Conservation (phyloP, 2,329 filamentous ascomycete genomes). For the Fusarium luffae region DNA sequence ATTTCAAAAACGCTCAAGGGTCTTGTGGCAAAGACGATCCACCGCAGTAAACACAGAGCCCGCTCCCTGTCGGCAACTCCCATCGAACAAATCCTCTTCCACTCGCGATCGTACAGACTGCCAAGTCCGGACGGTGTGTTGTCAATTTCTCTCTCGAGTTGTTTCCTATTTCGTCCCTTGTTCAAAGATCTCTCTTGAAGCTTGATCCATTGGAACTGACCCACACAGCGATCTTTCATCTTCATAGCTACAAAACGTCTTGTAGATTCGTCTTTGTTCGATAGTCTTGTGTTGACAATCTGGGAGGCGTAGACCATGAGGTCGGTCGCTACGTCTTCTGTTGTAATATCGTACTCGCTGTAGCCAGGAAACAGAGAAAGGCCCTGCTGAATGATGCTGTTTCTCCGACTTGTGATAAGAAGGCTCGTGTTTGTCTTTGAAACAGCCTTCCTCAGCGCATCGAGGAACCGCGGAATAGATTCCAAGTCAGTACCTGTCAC, state of each 20-base stretch:
- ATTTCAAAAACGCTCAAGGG: slow-evolving; percentile 17
- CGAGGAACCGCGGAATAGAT: slow-evolving; percentile 31
- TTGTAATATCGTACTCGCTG: not conserved
- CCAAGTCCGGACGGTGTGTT: slow-evolving; percentile 45
- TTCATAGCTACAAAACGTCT: slow-evolving; percentile 30
- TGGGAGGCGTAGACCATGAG: not conserved
- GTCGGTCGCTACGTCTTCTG: not conserved
- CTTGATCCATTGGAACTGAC: slow-evolving; percentile 51
- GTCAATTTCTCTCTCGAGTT: slow-evolving; percentile 46
- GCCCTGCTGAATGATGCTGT: fast-evolving
- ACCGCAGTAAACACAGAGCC: slow-evolving; percentile 46
- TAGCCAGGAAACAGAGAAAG: fast-evolving
- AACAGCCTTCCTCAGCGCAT: not conserved
- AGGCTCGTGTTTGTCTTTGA: slow-evolving; percentile 1
- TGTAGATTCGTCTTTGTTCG: slow-evolving; percentile 37
- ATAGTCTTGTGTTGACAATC: slow-evolving; percentile 45
- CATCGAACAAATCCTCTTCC: slow-evolving; percentile 39
- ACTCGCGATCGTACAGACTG: slow-evolving; percentile 47
- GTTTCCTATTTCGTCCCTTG: slow-evolving; percentile 43
- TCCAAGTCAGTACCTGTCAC: not conserved
- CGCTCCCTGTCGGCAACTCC: slow-evolving; percentile 14
- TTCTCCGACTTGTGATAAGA: not conserved
- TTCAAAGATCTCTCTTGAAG: slow-evolving; percentile 44
- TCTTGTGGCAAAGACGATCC: slow-evolving; percentile 42
- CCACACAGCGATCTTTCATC: slow-evolving; percentile 46